These are phyloP conservation scores for Candida sakaeoensis DNA, from an alignment of 805 yeast species.

Conservation along the genomic window DNA sequence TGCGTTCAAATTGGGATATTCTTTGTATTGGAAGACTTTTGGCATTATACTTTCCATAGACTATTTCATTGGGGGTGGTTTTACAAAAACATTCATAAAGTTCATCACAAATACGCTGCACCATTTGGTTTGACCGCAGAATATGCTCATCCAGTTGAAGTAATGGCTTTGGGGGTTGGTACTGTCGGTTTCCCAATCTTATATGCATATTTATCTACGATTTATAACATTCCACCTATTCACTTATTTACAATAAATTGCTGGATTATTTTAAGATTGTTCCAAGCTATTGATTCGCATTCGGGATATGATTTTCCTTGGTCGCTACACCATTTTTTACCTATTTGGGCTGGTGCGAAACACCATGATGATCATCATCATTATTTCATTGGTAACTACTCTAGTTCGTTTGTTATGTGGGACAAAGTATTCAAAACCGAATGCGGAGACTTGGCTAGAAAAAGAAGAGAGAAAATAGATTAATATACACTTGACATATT, in stretches of 20 bases:
- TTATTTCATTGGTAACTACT: slow-evolving; percentile 92
- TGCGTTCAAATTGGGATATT: slow-evolving; percentile 66
- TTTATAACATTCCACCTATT: slow-evolving; percentile 41
- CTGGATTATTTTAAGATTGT: slow-evolving; percentile 85
- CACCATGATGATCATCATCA: slow-evolving; percentile 98
- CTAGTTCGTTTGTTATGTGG: slow-evolving; percentile 96
- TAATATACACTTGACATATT: slow-evolving; percentile 40
- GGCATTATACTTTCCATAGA: slow-evolving; percentile 98
- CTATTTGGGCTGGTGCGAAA: slow-evolving; percentile 98
- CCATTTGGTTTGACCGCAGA: slow-evolving; percentile 98
- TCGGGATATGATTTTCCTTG: slow-evolving; percentile 98
- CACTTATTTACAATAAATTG: slow-evolving; percentile 85
- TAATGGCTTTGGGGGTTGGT: slow-evolving; percentile 85
- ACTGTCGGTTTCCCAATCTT: slow-evolving; percentile 93
- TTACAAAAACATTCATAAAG: slow-evolving; percentile 92
- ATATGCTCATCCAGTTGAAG: slow-evolving; percentile 96
- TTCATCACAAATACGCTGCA: slow-evolving; percentile 96
- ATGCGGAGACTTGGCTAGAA: slow-evolving; percentile 79
- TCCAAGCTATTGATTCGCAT: slow-evolving; percentile 97
- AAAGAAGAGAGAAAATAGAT: slow-evolving; percentile 65
- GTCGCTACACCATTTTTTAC: slow-evolving; percentile 87
- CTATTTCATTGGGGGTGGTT: slow-evolving; percentile 83
- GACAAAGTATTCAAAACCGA: slow-evolving; percentile 86
- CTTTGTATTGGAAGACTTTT: slow-evolving; percentile 84
- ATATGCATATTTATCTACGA: slow-evolving; percentile 70